Base-by-base conservation (phyloP, 2,329 filamentous ascomycete species). In the Bretziella fagacearum region DNA sequence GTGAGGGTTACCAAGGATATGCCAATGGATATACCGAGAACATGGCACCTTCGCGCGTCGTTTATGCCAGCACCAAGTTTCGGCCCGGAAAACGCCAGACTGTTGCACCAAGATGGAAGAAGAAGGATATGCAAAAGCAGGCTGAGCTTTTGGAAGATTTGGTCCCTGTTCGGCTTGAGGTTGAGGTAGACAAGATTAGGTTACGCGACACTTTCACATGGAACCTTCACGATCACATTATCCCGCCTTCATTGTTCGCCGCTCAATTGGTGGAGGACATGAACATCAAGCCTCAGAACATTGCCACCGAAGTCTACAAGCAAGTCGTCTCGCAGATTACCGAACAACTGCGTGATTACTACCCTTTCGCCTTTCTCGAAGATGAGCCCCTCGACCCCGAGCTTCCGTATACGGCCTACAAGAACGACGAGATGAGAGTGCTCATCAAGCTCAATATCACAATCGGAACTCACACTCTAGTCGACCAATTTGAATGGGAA, bases 401-500 rank as follows among this genome's bases (percentile, higher is more conserved):
- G 58, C 69, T 93, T 10, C 87, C 89, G 0, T 96, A 96, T 59
- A 79, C 74, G 32, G 87, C 91, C 5, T 94, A 95, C 67, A 96
- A 96, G 63, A 94, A 98, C 59, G 91, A 98, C 59, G 91, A 98
- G 65, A 95, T 98, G 89, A 81, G 91, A 44, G 83, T 98, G 55
- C 67, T 93, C 36, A 77, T 98, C 63, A 96, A 95, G 63, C 71
- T 98, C 44, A 95, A 96, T 63, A 94, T 98, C 57, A 96, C 91
- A 5, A 95, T 98, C 58, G 91, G 89, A 33, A 81, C 84, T 53
- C 84, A 93, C 58, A 96, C 87, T 0, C 69, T 98, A 22, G 81
- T 95, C 29, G 91, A 98, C 57, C 91, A 96, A 60, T 96, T 98
- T 52, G 91, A 98, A 63, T 98, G 91, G 91, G 91, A 98, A 56